phyloP scores from a whole-genome alignment of 768 basidiomycete species.

The Trametes gibbosa region DNA sequence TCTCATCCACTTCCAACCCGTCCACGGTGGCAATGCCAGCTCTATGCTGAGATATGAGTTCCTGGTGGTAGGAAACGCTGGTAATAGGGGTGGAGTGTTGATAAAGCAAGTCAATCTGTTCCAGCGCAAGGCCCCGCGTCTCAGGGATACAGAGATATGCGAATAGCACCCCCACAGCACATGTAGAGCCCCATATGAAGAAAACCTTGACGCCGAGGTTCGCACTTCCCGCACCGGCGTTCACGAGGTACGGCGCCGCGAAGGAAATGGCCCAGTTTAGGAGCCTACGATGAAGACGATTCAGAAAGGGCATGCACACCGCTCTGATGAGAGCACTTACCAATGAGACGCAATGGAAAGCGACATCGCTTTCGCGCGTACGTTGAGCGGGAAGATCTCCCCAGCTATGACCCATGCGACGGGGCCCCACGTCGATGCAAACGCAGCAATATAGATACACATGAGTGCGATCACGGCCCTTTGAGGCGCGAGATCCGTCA shows the following conservation, averaged over 20 bases:
- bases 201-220: constrained; percentile 33
- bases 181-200: constrained; percentile 41
- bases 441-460: constrained; percentile 44
- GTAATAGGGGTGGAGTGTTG: constrained; percentile 29
- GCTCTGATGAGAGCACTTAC: constrained; percentile 18
- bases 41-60: background rate
- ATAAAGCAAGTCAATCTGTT: constrained; percentile 39
- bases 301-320: background rate
- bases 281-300: background rate
- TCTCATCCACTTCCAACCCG: background rate
- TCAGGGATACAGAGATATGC: constrained; percentile 38
- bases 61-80: constrained; percentile 13
- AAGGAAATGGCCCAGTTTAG: constrained; percentile 43
- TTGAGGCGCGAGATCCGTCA: constrained; percentile 42
- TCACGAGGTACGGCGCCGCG: constrained; percentile 32
- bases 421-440: constrained; percentile 66
- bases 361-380: constrained; percentile 79
- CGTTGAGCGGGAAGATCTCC: constrained; percentile 78
- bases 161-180: constrained; percentile 33
- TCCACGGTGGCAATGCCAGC: too few relatives aligned
- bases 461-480: constrained; percentile 56
- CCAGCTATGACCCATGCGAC: constrained; percentile 59
- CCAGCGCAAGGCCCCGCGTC: constrained; percentile 22
- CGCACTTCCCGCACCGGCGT: constrained; percentile 21
- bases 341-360: constrained; percentile 70